Evolutionary conservation across 148 eudicot species (phyloP), one percentile per base, ranked within the genome.

Genomic region (Camellia japonica): DNA sequence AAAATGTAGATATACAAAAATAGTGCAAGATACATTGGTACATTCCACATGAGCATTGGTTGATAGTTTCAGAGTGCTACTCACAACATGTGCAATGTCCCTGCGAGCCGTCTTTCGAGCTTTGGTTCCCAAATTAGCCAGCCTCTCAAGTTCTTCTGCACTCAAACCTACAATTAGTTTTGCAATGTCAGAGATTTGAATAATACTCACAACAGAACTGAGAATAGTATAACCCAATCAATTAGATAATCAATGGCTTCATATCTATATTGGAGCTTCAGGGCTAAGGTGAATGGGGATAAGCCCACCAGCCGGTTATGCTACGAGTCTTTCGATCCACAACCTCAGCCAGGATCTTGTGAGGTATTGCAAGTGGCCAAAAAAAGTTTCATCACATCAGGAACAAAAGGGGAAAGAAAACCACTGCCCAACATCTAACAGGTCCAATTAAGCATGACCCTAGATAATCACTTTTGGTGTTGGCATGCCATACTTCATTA

Each of bases 11-110:
- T 8, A 58, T 30, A 30, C 38, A 30, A 30, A 30, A 30, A 30
- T 30, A 30, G 38, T 30, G 38, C 1, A 30, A 30, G 38, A 30
- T 30, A 30, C 38, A 30, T 30, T 30, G 38, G 46, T 41, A 66
- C 15, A 66, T 66, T 12, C 14, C 1, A 16, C 51, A 72, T 60
- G 77, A 74, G 70, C 15, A 71, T 18, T 30, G 6, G 46, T 47
- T 3, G 8, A 10, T n/a, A 43, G 42, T 54, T 49, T 63, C 3
- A 80, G 54, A 75, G 41, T 76, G 46, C 41, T 49, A 92, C 99
- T 92, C 83, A 95, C 97, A 84, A 92, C 93, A 87, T 89, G 87
- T 72, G 98, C 97, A 83, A 96, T 96, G 88, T 96, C 99, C 88
- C 98, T 89, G 63, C 95, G 91, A 92, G 99, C 91, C 80, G 97